A percentile compares a stretch with the other conserved stretches of the same genome.
Conservation (phyloP, 2,329 filamentous ascomycete species). For the Aspergillus latus region DNA sequence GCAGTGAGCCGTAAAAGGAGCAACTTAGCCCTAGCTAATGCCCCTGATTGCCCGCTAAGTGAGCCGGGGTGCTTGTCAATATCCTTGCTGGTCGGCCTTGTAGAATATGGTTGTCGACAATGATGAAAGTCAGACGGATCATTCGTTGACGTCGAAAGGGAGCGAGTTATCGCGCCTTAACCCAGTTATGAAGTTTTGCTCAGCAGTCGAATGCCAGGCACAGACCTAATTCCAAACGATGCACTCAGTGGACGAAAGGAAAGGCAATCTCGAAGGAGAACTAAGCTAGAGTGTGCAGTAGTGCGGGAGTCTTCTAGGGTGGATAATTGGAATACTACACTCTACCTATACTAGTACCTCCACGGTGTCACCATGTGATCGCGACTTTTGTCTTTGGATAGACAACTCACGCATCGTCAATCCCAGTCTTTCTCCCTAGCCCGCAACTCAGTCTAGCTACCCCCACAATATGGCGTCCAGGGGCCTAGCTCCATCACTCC, state of each 20-base stretch:
- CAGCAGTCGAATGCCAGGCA: too few species aligned
- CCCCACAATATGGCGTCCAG: too few species aligned
- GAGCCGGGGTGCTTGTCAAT: not conserved
- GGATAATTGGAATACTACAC: not conserved
- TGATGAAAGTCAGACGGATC: too few species aligned
- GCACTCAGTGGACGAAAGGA: too few species aligned
- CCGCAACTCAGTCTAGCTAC: slow-evolving; percentile 18
- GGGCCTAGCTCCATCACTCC: too few species aligned
- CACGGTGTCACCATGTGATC: not conserved
- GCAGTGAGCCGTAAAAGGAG: not conserved
- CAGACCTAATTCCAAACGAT: not conserved
- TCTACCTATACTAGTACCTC: not conserved
- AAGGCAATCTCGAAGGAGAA: not conserved
- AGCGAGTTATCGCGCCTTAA: too few species aligned
- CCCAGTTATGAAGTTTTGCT: too few species aligned
- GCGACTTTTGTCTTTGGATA: not conserved
- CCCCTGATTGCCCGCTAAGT: not conserved
- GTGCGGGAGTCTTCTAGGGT: not conserved
- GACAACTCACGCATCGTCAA: not conserved
- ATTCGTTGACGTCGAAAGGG: too few species aligned
- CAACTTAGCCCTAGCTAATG: not conserved
- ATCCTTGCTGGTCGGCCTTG: not conserved
- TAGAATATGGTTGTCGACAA: too few species aligned
- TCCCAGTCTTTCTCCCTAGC: not conserved
- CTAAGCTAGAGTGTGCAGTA: not conserved